These are phyloP conservation scores for Tarenaya hassleriana DNA, from an alignment of 345 rosid genomes.

Conservation along the genomic window DNA sequence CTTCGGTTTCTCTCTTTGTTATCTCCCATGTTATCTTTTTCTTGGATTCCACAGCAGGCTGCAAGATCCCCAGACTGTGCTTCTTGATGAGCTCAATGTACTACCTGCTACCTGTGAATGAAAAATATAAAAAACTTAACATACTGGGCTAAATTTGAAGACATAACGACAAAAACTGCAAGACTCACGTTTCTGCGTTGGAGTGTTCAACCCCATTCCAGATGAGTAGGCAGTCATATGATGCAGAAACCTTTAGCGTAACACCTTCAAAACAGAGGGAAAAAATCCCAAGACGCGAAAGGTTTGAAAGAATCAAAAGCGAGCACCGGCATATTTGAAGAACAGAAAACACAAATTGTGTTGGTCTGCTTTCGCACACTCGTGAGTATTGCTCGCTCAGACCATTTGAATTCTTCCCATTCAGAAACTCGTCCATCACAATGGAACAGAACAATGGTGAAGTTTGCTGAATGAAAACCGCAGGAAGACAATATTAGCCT, in stretches of 20 bases:
- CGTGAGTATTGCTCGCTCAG: conserved; percentile 78
- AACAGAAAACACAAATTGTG: no score
- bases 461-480: conserved; percentile 90
- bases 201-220: conserved; percentile 98
- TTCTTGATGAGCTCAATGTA: conserved; percentile 76
- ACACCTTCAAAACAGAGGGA: conserved; percentile 55
- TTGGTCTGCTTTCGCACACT: conserved; percentile 83
- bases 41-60: conserved; percentile 82
- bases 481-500: conserved; percentile 11
- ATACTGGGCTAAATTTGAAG: background rate
- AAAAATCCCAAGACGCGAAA: no score
- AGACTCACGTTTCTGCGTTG: conserved; percentile 78
- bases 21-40: conserved; percentile 80
- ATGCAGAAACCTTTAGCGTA: conserved; percentile 95
- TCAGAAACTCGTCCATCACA: conserved; percentile 80
- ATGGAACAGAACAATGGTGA: conserved; percentile 87
- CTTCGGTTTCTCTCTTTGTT: conserved; percentile 71
- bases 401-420: conserved; percentile 97
- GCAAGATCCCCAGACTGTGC: conserved; percentile 87
- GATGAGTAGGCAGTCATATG: conserved; percentile 85
- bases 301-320: background rate
- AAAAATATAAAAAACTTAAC: background rate
- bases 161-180: conserved; percentile 4
- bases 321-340: background rate
- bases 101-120: conserved; percentile 44